A percentile compares a stretch with the other conserved stretches of the same genome.
Evolutionary conservation across 768 basidiomycete species (phyloP).

Genomic region (Pleurotus platypus): DNA sequence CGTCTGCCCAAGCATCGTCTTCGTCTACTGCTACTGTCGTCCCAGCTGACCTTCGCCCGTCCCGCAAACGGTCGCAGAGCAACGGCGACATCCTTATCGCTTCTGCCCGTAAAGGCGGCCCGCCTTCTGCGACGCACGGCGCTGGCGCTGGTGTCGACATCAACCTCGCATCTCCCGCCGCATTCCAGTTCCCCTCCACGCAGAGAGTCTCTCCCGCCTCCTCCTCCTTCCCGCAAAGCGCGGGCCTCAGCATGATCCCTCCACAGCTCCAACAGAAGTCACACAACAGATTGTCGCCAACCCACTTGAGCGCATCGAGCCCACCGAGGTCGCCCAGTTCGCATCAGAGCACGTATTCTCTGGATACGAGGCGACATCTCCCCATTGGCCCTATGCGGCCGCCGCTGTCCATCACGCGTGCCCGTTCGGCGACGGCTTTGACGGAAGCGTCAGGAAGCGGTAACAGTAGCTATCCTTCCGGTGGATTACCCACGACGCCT

Average conservation of each 20-base stretch:
- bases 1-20: conserved; percentile 13
- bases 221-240: not conserved
- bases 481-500: conserved; percentile 7
- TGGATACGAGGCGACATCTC: conserved; percentile 37
- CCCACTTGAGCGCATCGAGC: conserved; percentile 24
- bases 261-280: conserved; percentile 15
- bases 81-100: conserved; percentile 25
- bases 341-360: conserved; percentile 57
- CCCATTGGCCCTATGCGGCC: conserved; percentile 17
- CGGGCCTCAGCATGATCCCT: conserved; percentile 13
- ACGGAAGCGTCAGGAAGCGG: conserved; percentile 20
- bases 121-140: not conserved
- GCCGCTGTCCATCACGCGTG: conserved; percentile 32
- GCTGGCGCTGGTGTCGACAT: conserved; percentile 16
- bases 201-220: conserved; percentile 15
- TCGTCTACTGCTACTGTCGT: conserved; percentile 16
- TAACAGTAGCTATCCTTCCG: conserved; percentile 1
- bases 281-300: conserved; percentile 26
- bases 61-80: conserved; percentile 41
- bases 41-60: conserved; percentile 20
- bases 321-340: conserved; percentile 24
- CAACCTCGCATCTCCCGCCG: conserved; percentile 30
- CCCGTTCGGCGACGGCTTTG: conserved; percentile 41
- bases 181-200: conserved; percentile 39
- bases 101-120: conserved; percentile 8